Evolutionary conservation across 768 basidiomycete species (phyloP).

Genomic region (Tricholoma bakamatsutake): DNA sequence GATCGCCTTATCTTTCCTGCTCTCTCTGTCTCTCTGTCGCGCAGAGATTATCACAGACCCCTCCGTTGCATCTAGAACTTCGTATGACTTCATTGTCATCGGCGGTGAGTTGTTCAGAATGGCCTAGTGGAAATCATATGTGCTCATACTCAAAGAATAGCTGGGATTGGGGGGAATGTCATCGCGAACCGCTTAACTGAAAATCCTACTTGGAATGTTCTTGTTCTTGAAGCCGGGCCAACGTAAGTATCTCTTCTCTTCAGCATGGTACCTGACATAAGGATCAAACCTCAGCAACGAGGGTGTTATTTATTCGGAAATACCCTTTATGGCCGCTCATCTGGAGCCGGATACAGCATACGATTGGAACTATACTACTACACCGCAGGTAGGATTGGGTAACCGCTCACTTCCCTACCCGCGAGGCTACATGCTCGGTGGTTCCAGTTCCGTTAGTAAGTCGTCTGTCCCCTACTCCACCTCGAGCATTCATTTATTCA

Average conservation of each 20-base stretch:
- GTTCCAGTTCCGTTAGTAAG: constrained; percentile 24
- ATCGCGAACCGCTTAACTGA: constrained; percentile 19
- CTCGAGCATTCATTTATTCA: too few species aligned
- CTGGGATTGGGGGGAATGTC: constrained; percentile 17
- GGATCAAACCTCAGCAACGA: constrained; percentile 2
- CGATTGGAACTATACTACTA: constrained; percentile 28
- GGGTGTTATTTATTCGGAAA: constrained; percentile 3
- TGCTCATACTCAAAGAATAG: background rate
- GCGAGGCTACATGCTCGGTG: constrained; percentile 26
- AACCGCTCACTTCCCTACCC: constrained; percentile 17
- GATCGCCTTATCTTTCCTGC: background rate
- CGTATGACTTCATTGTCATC: background rate
- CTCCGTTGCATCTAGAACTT: too few species aligned
- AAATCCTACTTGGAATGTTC: constrained; percentile 8
- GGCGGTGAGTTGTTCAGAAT: background rate
- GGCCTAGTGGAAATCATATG: too few species aligned
- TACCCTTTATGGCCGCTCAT: constrained; percentile 13
- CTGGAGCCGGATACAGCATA: constrained; percentile 12
- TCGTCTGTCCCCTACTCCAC: background rate
- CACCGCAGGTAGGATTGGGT: constrained; percentile 20
- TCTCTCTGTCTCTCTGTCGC: background rate
- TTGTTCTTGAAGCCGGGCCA: constrained; percentile 18
- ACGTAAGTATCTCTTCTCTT: background rate
- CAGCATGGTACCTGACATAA: background rate
- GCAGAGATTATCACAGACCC: background rate